Conservation (phyloP, 306 rosid genomes). For the Quercus berberidifolia region DNA sequence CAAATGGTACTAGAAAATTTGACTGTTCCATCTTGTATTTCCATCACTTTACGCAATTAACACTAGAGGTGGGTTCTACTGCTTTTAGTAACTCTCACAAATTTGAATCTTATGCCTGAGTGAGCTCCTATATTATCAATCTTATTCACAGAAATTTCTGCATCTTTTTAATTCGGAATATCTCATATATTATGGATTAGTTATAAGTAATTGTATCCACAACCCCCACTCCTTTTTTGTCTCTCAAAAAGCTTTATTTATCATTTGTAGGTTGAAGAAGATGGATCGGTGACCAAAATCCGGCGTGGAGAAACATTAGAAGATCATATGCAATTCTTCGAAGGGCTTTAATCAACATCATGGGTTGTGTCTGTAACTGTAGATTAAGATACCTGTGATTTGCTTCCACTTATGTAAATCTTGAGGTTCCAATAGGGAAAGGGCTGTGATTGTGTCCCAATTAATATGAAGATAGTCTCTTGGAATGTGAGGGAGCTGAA, state of each 20-base stretch:
- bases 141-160: not conserved
- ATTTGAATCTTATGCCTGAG: not conserved
- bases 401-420: no score
- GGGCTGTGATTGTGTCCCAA: no score
- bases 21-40: not conserved
- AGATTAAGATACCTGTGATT: not conserved
- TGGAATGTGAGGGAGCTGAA: no score
- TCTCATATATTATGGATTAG: not conserved
- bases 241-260: not conserved
- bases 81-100: not conserved
- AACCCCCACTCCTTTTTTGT: no score
- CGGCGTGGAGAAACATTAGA: conserved; percentile 82
- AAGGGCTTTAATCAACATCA: conserved; percentile 56
- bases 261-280: conserved; percentile 62
- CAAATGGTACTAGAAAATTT: not conserved
- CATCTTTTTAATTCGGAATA: not conserved
- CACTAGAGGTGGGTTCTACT: not conserved
- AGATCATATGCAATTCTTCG: conserved; percentile 71
- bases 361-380: not conserved
- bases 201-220: no score
- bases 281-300: conserved; percentile 82
- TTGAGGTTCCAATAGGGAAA: no score
- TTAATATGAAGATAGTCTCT: no score
- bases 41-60: not conserved
- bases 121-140: not conserved